Base-by-base conservation (phyloP, 495 filamentous ascomycete species). In the Hypoxylon subgilvum region DNA sequence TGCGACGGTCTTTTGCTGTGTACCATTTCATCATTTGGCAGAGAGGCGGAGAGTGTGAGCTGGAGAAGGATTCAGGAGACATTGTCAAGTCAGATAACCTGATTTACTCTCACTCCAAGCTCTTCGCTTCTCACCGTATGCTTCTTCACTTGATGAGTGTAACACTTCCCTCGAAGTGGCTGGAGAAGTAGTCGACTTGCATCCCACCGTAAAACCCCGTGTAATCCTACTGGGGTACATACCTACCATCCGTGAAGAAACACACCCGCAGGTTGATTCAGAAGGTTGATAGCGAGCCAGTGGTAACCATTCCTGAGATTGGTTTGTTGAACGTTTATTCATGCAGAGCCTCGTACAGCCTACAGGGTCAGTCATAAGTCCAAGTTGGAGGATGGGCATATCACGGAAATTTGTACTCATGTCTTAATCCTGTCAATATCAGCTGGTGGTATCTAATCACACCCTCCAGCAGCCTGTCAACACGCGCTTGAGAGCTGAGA, bases 231-330 rank as follows among this genome's bases (percentile, higher is more conserved):
- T 48, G 31, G 48, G 38, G 41, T 57, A 40, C 21, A 30, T 44
- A 40, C 10, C 13, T 12, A 25, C 3, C 36, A 2, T 36, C n/a
- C n/a, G n/a, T n/a, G n/a, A n/a, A n/a, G n/a, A 6, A 32, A 39
- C 25, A 12, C 6, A 28, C 34, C 12, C 18, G 18, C 21, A n/a
- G 21, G 23, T 50, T 50, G 13, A 21, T 8, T 48, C 17, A 13
- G 21, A 51, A 43, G 3, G 41, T 42, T 45, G 32, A 23, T n/a
- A 31, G 38, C 19, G 10, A 34, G 14, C 17, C 44, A 1, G 38
- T 22, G 47, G 38, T 64, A 59, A 50, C 42, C 44, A 52, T 59
- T 44, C 61, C 61, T 55, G 19, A 64, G 46, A 46, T 53, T 14
- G 22, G 30, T n/a, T 27, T 40, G 48, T 50, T 58, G 47, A 57